phyloP scores from a whole-genome alignment of 1,284 basidiomycete species.

The Chalciporus piperatoides region DNA sequence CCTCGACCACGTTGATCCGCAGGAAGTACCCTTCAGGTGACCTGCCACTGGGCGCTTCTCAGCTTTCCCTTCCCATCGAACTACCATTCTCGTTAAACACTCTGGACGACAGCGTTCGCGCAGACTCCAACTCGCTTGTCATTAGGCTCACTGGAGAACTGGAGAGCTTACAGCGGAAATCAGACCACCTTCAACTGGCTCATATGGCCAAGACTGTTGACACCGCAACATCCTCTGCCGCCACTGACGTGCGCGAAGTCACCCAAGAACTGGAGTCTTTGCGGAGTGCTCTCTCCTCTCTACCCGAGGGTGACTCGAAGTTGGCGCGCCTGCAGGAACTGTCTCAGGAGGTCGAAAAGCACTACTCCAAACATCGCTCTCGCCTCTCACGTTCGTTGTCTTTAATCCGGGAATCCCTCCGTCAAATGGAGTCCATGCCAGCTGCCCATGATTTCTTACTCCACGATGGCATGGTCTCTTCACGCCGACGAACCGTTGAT shows the following conservation, averaged over 20 bases:
- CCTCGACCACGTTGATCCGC: constrained; percentile 30
- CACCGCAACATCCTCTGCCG: constrained; percentile 34
- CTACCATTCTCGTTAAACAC: constrained; percentile 56
- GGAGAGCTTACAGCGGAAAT: constrained; percentile 46
- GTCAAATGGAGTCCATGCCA: constrained; percentile 46
- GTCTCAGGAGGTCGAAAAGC: constrained; percentile 36
- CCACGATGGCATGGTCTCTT: constrained; percentile 43
- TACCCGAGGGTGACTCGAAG: constrained; percentile 24
- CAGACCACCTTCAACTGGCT: constrained; percentile 48
- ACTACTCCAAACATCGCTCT: constrained; percentile 34
- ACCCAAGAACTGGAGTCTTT: constrained; percentile 37
- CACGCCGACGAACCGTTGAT: constrained; percentile 46
- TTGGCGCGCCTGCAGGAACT: constrained; percentile 37
- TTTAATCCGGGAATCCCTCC: constrained; percentile 48
- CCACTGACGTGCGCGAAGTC: constrained; percentile 39
- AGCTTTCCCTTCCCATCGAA: constrained; percentile 34
- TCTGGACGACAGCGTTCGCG: constrained; percentile 67
- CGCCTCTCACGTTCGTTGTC: constrained; percentile 48
- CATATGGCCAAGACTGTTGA: constrained; percentile 56
- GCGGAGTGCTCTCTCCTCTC: constrained; percentile 32
- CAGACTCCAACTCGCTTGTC: constrained; percentile 65
- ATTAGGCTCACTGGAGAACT: constrained; percentile 58
- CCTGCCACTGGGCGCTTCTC: constrained; percentile 25
- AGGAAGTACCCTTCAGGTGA: constrained; percentile 33
- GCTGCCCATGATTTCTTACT: constrained; percentile 39